Base-by-base conservation (phyloP, 192 early-diverging fungal genomes). In the Entophlyctis luteolus region DNA sequence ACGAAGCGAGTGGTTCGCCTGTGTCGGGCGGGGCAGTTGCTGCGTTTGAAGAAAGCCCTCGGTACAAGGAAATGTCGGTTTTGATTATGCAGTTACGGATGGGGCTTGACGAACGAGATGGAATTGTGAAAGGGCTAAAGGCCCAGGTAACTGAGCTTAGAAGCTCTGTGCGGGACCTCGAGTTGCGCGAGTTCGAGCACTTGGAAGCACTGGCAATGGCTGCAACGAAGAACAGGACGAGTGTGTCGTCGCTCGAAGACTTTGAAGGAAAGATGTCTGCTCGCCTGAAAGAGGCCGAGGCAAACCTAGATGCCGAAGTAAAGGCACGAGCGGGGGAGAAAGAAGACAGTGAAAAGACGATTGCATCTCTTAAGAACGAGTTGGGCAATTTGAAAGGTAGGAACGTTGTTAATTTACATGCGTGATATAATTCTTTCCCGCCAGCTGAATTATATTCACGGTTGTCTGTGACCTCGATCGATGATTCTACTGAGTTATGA, bases 321-420 rank as follows among this genome's bases (percentile, higher is more conserved):
- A 47, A 42, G 36, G 37, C 62, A 32, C 16, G 77, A 28, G 37
- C 28, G 10, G 48, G 58, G 38, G 73, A 75, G 32, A 49, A 48
- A 22, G 49, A 55, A 42, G 49, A 45, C 29, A 48, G 33, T 22
- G 53, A 29, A 2, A 54, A 71, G 34, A 55, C 55, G 59, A 72
- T 78, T 56, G 70, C 72, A 8, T 33, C 20, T 23, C 45, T 78
- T 45, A 72, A 78, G 42, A 69, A 65, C 28, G 77, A 78, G 29
- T 22, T 78, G 29, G 62, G 68, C 20, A 29, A 42, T 29, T 32
- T 56, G 27, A 73, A 66, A 46, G 35, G 67, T 69, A 20, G 39
- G 42, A 32, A 47, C 27, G 37, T 36, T 3, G 14, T 39, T 59
- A 1, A n/a, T 28, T 2, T 25, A 35, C 36, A 12, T 35, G 12